Conservation (phyloP, 768 basidiomycete species). For the Boletus patriciae region DNA sequence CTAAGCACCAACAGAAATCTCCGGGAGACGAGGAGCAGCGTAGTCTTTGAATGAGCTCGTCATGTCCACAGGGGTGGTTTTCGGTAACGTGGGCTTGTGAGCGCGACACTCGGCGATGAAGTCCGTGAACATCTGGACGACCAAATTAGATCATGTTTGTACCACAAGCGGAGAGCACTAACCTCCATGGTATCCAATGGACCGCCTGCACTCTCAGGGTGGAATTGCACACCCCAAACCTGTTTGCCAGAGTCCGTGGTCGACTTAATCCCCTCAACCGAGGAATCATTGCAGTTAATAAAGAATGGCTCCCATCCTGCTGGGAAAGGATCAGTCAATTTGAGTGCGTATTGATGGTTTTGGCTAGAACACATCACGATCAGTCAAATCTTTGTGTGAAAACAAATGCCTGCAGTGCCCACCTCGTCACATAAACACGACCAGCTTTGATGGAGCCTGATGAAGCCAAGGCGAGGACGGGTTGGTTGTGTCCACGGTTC, state of each 20-base stretch:
- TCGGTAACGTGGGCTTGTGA: conserved; percentile 41
- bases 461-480: conserved; percentile 92
- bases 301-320: conserved; percentile 98
- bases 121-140: conserved; percentile 85
- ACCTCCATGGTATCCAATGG: conserved; percentile 98
- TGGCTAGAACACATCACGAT: conserved; percentile 47
- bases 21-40: conserved; percentile 18
- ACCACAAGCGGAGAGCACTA: conserved; percentile 19
- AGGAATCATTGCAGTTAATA: conserved; percentile 99
- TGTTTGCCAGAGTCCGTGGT: conserved; percentile 85
- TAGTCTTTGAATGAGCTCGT: conserved; percentile 19
- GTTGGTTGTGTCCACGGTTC: conserved; percentile 99
- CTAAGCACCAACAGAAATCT: conserved; percentile 34
- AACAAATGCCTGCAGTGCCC: conserved; percentile 12
- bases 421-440: conserved; percentile 95
- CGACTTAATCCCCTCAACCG: conserved; percentile 97
- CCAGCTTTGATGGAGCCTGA: conserved; percentile 93
- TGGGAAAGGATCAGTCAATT: conserved; percentile 93
- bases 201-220: conserved; percentile 98
- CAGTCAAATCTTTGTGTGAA: not conserved
- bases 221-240: conserved; percentile 99
- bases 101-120: conserved; percentile 81
- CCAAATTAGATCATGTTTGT: not conserved
- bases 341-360: conserved; percentile 99
- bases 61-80: conserved; percentile 17